Evolutionary conservation across 306 rosid species (phyloP).

Genomic region (Prunus mume): DNA sequence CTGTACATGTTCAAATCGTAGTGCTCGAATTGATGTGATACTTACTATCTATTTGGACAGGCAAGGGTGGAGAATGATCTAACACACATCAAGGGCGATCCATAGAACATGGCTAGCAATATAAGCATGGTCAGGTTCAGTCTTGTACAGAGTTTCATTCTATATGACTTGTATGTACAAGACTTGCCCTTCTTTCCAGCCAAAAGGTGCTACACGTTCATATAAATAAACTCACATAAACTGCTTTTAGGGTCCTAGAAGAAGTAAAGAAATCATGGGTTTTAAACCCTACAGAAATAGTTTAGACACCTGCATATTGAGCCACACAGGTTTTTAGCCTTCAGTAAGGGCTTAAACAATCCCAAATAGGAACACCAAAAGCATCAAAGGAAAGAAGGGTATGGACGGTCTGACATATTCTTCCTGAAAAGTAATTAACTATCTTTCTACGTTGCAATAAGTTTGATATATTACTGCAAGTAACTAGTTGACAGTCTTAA

Average conservation of each 20-base stretch:
- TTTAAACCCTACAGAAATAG: slow-evolving; percentile 18
- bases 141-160: slow-evolving; percentile 80
- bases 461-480: neutral
- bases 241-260: slow-evolving; percentile 19
- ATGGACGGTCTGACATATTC: slow-evolving; percentile 27
- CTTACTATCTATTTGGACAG: slow-evolving; percentile 66
- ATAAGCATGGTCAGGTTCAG: slow-evolving; percentile 68
- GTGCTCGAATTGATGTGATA: slow-evolving; percentile 43
- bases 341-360: slow-evolving; percentile 6
- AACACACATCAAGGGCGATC: slow-evolving; percentile 46
- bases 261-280: slow-evolving; percentile 11
- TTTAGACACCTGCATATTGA: slow-evolving; percentile 29
- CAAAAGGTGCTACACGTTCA: slow-evolving; percentile 4
- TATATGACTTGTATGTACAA: slow-evolving; percentile 59
- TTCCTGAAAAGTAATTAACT: neutral
- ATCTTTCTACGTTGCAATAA: slow-evolving; percentile 6
- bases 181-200: slow-evolving; percentile 54
- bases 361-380: slow-evolving; percentile 10
- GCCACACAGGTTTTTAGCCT: neutral
- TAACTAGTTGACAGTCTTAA: slow-evolving; percentile 8
- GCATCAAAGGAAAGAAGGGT: slow-evolving; percentile 55
- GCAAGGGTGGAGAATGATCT: slow-evolving; percentile 59
- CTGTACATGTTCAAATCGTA: slow-evolving; percentile 4
- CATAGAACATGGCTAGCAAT: slow-evolving; percentile 68
- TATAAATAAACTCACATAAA: neutral